Evolutionary conservation across 1,284 basidiomycete species (phyloP).

Genomic region (Psilocybe mexicana): DNA sequence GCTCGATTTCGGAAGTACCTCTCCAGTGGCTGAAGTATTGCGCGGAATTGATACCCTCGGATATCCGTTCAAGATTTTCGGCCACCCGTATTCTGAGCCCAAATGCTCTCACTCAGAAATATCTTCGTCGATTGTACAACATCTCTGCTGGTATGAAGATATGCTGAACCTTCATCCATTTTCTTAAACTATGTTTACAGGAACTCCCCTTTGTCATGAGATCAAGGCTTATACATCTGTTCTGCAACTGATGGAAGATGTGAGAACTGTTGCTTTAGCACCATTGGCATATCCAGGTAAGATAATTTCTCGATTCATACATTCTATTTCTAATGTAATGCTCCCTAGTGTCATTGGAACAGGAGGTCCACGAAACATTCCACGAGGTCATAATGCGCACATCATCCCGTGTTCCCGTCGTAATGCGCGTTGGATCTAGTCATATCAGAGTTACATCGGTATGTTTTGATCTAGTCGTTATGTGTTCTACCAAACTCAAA

Average conservation of each 20-base stretch:
- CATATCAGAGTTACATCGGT: slow-evolving; percentile 74
- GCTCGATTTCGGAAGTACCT: slow-evolving; percentile 76
- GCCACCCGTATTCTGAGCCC: slow-evolving; percentile 76
- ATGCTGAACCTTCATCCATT: not conserved
- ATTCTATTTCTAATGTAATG: not conserved
- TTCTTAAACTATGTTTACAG: slow-evolving; percentile 33
- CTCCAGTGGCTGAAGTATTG: slow-evolving; percentile 82
- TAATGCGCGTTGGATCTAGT: slow-evolving; percentile 58
- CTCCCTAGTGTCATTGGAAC: slow-evolving; percentile 54
- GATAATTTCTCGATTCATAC: slow-evolving; percentile 1
- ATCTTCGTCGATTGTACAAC: slow-evolving; percentile 74
- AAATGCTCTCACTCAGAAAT: slow-evolving; percentile 74
- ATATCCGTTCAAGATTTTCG: slow-evolving; percentile 59
- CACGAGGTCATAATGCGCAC: slow-evolving; percentile 63
- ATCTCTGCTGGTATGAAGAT: slow-evolving; percentile 63
- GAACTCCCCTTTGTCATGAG: slow-evolving; percentile 52
- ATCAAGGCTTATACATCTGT: slow-evolving; percentile 62
- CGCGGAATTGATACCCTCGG: slow-evolving; percentile 74
- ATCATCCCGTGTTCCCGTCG: slow-evolving; percentile 62
- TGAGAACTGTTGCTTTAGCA: slow-evolving; percentile 50
- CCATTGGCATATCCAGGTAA: slow-evolving; percentile 57
- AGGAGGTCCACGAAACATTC: slow-evolving; percentile 54
- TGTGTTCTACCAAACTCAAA: slow-evolving; percentile 8
- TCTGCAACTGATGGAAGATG: slow-evolving; percentile 54
- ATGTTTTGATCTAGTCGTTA: slow-evolving; percentile 23